Conservation (phyloP, 306 rosid species). For the Cicer yamashitae region DNA sequence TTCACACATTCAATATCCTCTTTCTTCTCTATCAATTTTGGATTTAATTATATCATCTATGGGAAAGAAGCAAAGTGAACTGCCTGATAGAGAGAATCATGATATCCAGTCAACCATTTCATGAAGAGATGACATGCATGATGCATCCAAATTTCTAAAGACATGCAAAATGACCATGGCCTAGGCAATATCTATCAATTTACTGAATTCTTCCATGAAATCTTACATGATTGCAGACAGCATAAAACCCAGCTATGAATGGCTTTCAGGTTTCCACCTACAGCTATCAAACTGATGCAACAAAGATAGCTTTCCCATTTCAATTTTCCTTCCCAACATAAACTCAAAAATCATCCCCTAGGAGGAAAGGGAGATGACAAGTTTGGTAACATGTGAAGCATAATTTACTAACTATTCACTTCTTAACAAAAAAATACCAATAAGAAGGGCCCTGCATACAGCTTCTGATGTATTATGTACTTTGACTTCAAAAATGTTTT, state of each 20-base stretch:
- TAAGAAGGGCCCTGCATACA: slow-evolving; percentile 2
- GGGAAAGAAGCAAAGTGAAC: not conserved
- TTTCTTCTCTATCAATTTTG: not conserved
- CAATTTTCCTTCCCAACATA: slow-evolving; percentile 12
- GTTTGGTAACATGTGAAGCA: not conserved
- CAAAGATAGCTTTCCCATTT: slow-evolving; percentile 7
- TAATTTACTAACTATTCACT: slow-evolving; percentile 25
- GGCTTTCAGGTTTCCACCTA: slow-evolving; percentile 24
- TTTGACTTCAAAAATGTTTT: slow-evolving; percentile 32
- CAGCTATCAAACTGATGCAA: slow-evolving; percentile 27
- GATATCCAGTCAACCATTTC: not conserved
- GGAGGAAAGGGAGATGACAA: not conserved
- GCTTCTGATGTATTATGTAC: slow-evolving; percentile 36
- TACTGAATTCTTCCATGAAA: not conserved
- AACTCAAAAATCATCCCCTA: not conserved
- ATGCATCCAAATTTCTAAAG: slow-evolving; percentile 9
- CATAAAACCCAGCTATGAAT: slow-evolving; percentile 20
- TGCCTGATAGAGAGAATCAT: not conserved
- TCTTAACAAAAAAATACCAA: not conserved
- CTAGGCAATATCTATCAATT: not conserved
- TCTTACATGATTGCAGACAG: slow-evolving; percentile 1
- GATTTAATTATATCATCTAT: slow-evolving; percentile 6
- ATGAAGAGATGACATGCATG: not conserved
- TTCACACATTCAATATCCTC: not conserved
- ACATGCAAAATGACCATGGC: slow-evolving; percentile 18